These are phyloP conservation scores for Cryptococcus sp. DNA, from an alignment of 1,284 basidiomycete species.

Conservation along the genomic window DNA sequence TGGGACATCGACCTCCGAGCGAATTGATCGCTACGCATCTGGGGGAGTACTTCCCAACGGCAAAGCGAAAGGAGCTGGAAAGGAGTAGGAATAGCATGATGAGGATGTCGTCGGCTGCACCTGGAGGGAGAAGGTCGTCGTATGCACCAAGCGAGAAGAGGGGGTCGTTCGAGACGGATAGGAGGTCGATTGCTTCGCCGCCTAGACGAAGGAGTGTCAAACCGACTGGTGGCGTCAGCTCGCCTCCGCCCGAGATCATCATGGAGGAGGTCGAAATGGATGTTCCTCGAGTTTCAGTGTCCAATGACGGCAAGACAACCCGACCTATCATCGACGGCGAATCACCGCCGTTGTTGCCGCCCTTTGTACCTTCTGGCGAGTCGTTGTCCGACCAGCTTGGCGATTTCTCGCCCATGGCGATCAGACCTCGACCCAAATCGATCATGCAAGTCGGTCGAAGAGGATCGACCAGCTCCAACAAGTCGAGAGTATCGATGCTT, in stretches of 20 bases:
- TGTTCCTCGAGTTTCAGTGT: constrained; percentile 33
- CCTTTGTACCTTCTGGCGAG: constrained; percentile 70
- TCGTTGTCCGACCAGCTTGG: constrained; percentile 72
- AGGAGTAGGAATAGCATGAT: constrained; percentile 79
- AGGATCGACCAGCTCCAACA: constrained; percentile 50
- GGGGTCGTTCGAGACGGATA: constrained; percentile 5
- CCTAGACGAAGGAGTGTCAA: constrained; percentile 13
- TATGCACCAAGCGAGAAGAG: constrained; percentile 13
- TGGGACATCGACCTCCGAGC: constrained; percentile 93
- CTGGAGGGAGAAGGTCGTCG: constrained; percentile 14
- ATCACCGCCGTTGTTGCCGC: constrained; percentile 60
- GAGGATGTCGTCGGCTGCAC: constrained; percentile 44
- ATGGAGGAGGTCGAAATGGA: constrained; percentile 33
- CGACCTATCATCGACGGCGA: constrained; percentile 14
- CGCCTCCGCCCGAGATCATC: constrained; percentile 29
- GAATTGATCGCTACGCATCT: constrained; percentile 96
- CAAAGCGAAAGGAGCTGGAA: constrained; percentile 81
- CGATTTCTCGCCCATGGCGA: constrained; percentile 26
- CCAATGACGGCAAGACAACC: constrained; percentile 24
- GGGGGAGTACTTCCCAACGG: constrained; percentile 90
- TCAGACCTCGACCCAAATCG: constrained; percentile 22
- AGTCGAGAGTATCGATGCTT: constrained; percentile 67
- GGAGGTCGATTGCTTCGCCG: constrained; percentile 2
- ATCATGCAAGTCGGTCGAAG: constrained; percentile 49
- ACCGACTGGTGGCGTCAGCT: constrained; percentile 19